Percentiles rank a stretch among this genome's conserved stretches.
Conservation (phyloP, 2,329 filamentous ascomycete species). For the Apiospora saccharicola region DNA sequence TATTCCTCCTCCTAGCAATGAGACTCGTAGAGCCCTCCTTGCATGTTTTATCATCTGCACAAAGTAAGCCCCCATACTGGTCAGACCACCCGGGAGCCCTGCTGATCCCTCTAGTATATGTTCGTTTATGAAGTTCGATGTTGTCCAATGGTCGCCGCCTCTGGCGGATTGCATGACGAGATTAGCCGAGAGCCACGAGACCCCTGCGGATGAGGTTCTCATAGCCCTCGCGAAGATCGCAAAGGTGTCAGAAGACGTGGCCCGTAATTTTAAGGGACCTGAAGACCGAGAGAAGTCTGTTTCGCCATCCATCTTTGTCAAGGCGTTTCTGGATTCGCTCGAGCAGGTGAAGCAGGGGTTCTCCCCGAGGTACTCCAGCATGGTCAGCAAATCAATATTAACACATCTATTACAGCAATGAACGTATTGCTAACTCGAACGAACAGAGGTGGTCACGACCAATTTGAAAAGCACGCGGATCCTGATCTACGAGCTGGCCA, state of each 20-base stretch:
- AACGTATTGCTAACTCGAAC: not conserved
- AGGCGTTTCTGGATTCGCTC: constrained; percentile 38
- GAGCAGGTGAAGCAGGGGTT: constrained; percentile 37
- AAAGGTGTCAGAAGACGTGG: constrained; percentile 36
- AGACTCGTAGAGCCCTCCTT: constrained; percentile 33
- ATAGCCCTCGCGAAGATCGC: constrained; percentile 40
- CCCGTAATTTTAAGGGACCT: constrained; percentile 33
- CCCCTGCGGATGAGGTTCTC: constrained; percentile 58
- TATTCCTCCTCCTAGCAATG: constrained; percentile 29
- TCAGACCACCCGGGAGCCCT: not conserved
- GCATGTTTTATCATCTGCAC: constrained; percentile 28
- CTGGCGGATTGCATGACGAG: constrained; percentile 63
- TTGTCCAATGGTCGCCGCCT: constrained; percentile 60
- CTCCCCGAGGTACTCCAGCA: constrained; percentile 37
- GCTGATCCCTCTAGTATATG: constrained; percentile 31
- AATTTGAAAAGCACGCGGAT: constrained; percentile 47
- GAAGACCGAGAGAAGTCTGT: constrained; percentile 30
- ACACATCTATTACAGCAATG: not conserved
- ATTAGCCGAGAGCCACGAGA: constrained; percentile 54
- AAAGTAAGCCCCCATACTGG: constrained; percentile 18
- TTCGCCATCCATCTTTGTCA: constrained; percentile 39
- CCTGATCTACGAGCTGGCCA: constrained; percentile 46
- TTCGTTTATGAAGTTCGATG: constrained; percentile 36
- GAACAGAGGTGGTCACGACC: constrained; percentile 44
- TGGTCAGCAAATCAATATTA: constrained; percentile 36